Base-by-base conservation (phyloP, 2,329 filamentous ascomycete genomes). In the Calonectria pseudoreteaudii region DNA sequence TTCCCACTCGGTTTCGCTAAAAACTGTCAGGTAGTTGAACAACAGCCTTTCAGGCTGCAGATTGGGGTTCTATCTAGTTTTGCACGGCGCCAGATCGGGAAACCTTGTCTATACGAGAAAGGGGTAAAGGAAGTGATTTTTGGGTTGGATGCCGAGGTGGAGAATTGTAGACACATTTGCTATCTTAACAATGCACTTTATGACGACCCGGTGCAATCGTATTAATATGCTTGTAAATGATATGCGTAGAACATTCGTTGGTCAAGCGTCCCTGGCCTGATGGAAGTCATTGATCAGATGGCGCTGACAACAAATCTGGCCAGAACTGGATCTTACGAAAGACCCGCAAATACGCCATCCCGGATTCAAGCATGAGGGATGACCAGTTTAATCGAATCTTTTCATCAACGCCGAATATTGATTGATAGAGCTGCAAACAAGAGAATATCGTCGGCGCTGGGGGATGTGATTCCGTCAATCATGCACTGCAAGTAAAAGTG, bases 131-230 rank as follows among this genome's bases (percentile, higher is more conserved):
- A 62, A 62, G 23, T 34, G 34, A 41, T 41, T 26, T 26, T 8
- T 20, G 36, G 36, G 56, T 16, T 28, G 23, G 56, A 14, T 31
- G 50, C 50, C n/a, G 16, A 20, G 28, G 52, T n/a, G 20, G 52
- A 56, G 44, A 23, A 47, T n/a, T 23, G 44, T 23, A 30, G 30
- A 23, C 14, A 34, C 36, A 11, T 8, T 20, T 62, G 36, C 50
- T 78, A 76, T 73, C 76, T 23, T 3, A 47, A 8, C n/a, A 23
- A 23, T 20, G 11, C n/a, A 47, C 18, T 76, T 76, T 64, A 28
- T 44, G 65, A 31, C 60, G 38, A 47, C 5, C 41, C 28, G 14
- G 31, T 31, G 41, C 38, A 9, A 47, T 47, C 34, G 23, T 62
- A 38, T 28, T 26, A 16, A 41, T 26, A 41, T 62, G 38, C 36